Conservation (phyloP, 768 basidiomycete species). For the Russula ochroleuca region DNA sequence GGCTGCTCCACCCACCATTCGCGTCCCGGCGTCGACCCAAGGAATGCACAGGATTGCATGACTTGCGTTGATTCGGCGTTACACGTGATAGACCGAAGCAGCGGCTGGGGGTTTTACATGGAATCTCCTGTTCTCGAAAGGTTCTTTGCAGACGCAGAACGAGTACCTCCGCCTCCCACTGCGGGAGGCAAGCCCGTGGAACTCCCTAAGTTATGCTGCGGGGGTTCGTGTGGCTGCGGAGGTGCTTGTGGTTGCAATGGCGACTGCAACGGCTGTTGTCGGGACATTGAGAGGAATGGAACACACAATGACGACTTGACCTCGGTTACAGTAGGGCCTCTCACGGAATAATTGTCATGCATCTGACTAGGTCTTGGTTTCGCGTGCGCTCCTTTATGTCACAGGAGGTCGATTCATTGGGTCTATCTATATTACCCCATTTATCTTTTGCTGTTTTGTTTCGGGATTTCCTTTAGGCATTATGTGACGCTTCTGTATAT, state of each 20-base stretch:
- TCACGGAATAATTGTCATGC: neutral
- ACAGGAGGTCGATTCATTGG: neutral
- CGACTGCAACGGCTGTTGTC: conserved; percentile 25
- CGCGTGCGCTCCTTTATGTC: neutral
- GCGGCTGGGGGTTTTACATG: neutral
- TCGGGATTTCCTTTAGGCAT: neutral
- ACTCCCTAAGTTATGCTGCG: conserved; percentile 28
- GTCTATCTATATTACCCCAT: neutral
- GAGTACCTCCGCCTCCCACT: conserved; percentile 23
- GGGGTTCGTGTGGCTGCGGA: conserved; percentile 25
- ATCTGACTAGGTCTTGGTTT: neutral
- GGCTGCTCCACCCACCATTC: conserved; percentile 17
- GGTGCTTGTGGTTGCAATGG: conserved; percentile 24
- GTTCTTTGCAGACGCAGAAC: conserved; percentile 25
- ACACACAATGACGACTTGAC: neutral
- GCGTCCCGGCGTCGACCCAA: neutral
- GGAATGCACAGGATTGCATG: conserved; percentile 14
- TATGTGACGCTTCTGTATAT: conserved; percentile 13
- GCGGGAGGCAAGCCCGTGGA: conserved; percentile 24
- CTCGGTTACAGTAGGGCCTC: neutral
- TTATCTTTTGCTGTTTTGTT: too few relatives aligned
- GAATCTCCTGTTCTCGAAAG: conserved; percentile 18
- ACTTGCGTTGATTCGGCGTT: conserved; percentile 23
- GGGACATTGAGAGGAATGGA: neutral
- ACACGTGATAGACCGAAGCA: conserved; percentile 16